Evolutionary conservation across 768 basidiomycete species (phyloP), one percentile per base, ranked within the genome.

Genomic region (Collybia nuda): DNA sequence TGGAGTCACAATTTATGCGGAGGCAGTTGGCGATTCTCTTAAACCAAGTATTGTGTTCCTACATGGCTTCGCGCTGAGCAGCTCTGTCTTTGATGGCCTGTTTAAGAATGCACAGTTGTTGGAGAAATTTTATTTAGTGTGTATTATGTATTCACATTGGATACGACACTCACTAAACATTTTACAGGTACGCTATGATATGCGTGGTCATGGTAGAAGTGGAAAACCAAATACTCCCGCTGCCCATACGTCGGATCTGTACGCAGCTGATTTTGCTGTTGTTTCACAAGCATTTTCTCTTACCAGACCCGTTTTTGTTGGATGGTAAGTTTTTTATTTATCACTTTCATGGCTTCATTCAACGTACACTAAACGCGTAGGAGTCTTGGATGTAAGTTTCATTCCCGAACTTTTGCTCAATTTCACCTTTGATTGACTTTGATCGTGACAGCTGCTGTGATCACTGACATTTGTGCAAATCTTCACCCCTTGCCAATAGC

Each of bases 181-280:
- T 19, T 11, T 36, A 22, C 26, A 71, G 67, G 65, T 71, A 21
- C 62, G 67, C 2, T 72, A 68, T 53, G 70, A 72, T 42, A 61
- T 61, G 39, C 58, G 70, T 14, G 69, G 68, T 4, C 62, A 69
- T 56, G 70, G 70, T 7, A 61, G 61, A 44, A 68, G 67, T 50
- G 69, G 66, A 23, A 68, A 68, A 45, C 68, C 68, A 11, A 44
- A 52, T 19, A 61, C 52, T 6, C 35, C 54, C 8, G 63, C 59
- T 35, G 65, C 59, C 3, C 63, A 68, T 54, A 56, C 56, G 18
- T 67, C 63, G 28, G 57, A 52, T 44, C 49, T 61, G 21, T 66
- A 63, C 44, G 70, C 67, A 19, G 64, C 65, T n/a, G 68, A 71
- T 58, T 65, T 71, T 51, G 55, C 55, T 19, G 59, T 67, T 14